A percentile compares a stretch with the other conserved stretches of the same genome.
phyloP scores from a whole-genome alignment of 208 protist genomes.

The Trypanosoma lewisi region DNA sequence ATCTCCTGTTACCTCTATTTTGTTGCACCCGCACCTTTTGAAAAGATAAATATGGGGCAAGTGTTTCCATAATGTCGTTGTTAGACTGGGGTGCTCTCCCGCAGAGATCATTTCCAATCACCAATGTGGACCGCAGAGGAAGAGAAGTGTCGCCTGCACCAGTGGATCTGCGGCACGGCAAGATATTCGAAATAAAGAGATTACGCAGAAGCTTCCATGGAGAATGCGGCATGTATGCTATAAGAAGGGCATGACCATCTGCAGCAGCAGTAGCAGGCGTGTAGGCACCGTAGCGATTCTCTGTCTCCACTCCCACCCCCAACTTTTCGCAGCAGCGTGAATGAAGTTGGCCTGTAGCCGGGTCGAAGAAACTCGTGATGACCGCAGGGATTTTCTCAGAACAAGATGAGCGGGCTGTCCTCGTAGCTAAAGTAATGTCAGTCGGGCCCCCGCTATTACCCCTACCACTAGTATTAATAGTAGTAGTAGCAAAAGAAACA shows the following conservation, averaged over 20 bases:
- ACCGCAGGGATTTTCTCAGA: background rate
- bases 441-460: no score
- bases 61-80: constrained; percentile 14
- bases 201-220: constrained; percentile 72
- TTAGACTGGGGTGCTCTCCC: constrained; percentile 4
- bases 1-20: constrained; percentile 5
- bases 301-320: constrained; percentile 34
- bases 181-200: constrained; percentile 37
- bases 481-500: no score
- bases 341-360: constrained; percentile 26
- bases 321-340: constrained; percentile 39
- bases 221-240: constrained; percentile 66
- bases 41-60: constrained; percentile 20
- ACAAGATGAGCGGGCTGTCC: background rate
- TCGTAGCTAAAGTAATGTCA: background rate
- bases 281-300: constrained; percentile 48
- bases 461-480: no score
- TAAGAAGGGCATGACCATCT: constrained; percentile 22
- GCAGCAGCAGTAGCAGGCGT: no score
- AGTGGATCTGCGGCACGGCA: constrained; percentile 3
- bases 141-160: background rate
- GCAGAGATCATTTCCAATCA: constrained; percentile 51
- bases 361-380: constrained; percentile 35
- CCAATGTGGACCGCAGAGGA: constrained; percentile 29
- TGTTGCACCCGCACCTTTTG: background rate